Conservation (phyloP, 768 basidiomycete species). For the Gymnopilus dilepis region DNA sequence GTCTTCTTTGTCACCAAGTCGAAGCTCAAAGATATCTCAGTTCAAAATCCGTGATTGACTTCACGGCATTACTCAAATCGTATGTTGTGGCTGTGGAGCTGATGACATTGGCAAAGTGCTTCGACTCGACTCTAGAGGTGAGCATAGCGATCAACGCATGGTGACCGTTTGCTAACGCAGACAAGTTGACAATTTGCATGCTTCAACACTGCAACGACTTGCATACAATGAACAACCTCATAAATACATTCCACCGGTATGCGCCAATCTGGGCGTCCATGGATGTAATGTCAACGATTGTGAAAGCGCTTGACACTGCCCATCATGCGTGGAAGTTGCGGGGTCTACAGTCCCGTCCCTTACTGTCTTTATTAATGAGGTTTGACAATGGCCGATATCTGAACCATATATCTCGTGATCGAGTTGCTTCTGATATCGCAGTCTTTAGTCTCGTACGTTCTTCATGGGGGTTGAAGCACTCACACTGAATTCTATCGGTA, state of each 20-base stretch:
- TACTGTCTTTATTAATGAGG: slow-evolving; percentile 67
- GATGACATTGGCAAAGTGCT: slow-evolving; percentile 66
- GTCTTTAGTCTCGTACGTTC: slow-evolving; percentile 65
- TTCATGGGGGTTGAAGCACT: not conserved
- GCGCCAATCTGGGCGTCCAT: slow-evolving; percentile 81
- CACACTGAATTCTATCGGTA: not conserved
- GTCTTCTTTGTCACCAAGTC: not conserved
- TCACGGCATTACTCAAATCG: slow-evolving; percentile 49
- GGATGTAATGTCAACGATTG: slow-evolving; percentile 61
- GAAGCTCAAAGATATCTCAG: slow-evolving; percentile 10
- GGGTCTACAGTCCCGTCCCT: slow-evolving; percentile 66
- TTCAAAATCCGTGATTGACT: slow-evolving; percentile 33
- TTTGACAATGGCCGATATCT: slow-evolving; percentile 68
- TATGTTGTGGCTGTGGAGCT: slow-evolving; percentile 65
- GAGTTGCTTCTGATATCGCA: slow-evolving; percentile 62
- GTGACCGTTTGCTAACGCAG: slow-evolving; percentile 8
- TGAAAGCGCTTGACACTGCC: slow-evolving; percentile 62
- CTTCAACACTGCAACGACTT: slow-evolving; percentile 57
- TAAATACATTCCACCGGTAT: slow-evolving; percentile 77
- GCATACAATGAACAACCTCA: slow-evolving; percentile 61
- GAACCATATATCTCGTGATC: slow-evolving; percentile 57
- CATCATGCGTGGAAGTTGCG: slow-evolving; percentile 68
- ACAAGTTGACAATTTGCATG: slow-evolving; percentile 56
- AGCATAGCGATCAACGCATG: slow-evolving; percentile 23
- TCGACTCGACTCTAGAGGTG: slow-evolving; percentile 73